A percentile compares a stretch with the other conserved stretches of the same genome.
Evolutionary conservation across 106 monocot genomes (phyloP).

Genomic region (Narthecium ossifragum): DNA sequence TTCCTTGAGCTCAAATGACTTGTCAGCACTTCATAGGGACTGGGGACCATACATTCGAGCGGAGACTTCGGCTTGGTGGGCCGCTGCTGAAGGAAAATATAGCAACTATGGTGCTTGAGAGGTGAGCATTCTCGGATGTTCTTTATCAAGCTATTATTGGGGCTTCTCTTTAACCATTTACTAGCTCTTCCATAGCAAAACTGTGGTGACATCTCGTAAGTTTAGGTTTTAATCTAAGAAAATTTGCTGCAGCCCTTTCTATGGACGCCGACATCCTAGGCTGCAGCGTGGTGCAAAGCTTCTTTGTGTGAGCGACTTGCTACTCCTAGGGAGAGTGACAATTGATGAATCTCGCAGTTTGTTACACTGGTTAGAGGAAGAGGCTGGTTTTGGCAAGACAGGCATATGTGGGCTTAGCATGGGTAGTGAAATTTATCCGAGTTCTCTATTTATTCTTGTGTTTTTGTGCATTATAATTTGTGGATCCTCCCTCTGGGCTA

Average conservation of each 20-base stretch:
- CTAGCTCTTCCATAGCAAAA: no score
- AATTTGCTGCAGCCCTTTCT: slow-evolving; percentile 87
- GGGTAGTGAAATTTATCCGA: slow-evolving; percentile 52
- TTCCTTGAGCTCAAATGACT: background rate
- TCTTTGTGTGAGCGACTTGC: slow-evolving; percentile 92
- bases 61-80: slow-evolving; percentile 91
- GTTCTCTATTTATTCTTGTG: background rate
- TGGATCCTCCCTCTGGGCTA: no score
- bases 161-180: background rate
- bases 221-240: slow-evolving; percentile 26
- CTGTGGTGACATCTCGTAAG: slow-evolving; percentile 6
- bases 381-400: slow-evolving; percentile 92
- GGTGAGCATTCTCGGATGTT: slow-evolving; percentile 27
- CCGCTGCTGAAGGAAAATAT: slow-evolving; percentile 91
- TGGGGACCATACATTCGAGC: slow-evolving; percentile 91
- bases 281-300: slow-evolving; percentile 90
- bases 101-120: slow-evolving; percentile 99
- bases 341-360: slow-evolving; percentile 91
- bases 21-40: slow-evolving; percentile 49
- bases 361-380: slow-evolving; percentile 86
- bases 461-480: background rate
- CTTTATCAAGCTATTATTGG: background rate
- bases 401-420: slow-evolving; percentile 99
- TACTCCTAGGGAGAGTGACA: slow-evolving; percentile 86
- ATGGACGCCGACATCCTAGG: slow-evolving; percentile 82